A percentile compares a stretch with the other conserved stretches of the same genome.
Conservation (phyloP, 2,329 filamentous ascomycete species). For the Tolypocladium nubicola region DNA sequence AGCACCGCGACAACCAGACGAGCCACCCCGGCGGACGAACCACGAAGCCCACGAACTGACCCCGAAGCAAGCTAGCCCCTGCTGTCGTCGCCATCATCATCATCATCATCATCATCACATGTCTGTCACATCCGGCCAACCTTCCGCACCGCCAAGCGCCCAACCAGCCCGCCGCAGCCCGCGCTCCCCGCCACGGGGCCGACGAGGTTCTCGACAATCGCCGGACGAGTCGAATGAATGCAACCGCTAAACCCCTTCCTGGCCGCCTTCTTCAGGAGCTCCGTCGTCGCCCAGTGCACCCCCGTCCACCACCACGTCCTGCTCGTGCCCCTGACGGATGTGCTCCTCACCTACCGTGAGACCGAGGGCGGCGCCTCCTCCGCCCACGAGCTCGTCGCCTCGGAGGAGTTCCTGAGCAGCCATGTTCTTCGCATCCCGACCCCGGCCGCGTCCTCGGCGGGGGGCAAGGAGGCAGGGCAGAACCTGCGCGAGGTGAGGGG, state of each 20-base stretch:
- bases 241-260: conserved; percentile 98
- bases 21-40: background rate
- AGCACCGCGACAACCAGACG: background rate
- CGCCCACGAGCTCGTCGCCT: conserved; percentile 71
- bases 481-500: conserved; percentile 77
- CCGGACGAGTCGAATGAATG: conserved; percentile 46
- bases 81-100: background rate
- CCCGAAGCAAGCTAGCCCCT: background rate
- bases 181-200: conserved; percentile 13
- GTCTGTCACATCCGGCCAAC: background rate
- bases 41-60: background rate
- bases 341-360: conserved; percentile 79
- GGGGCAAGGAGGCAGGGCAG: conserved; percentile 44
- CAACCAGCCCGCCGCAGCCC: background rate
- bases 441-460: conserved; percentile 33
- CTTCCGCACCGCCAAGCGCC: background rate
- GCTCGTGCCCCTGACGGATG: conserved; percentile 86
- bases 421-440: conserved; percentile 83
- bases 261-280: conserved; percentile 96
- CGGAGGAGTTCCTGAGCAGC: conserved; percentile 91
- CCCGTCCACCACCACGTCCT: conserved; percentile 88
- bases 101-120: background rate
- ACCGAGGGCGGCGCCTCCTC: conserved; percentile 62
- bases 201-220: conserved; percentile 16
- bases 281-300: conserved; percentile 80